These are phyloP conservation scores for Parastagonospora nodorum DNA, from an alignment of 2,329 filamentous ascomycete genomes.

Conservation along the genomic window DNA sequence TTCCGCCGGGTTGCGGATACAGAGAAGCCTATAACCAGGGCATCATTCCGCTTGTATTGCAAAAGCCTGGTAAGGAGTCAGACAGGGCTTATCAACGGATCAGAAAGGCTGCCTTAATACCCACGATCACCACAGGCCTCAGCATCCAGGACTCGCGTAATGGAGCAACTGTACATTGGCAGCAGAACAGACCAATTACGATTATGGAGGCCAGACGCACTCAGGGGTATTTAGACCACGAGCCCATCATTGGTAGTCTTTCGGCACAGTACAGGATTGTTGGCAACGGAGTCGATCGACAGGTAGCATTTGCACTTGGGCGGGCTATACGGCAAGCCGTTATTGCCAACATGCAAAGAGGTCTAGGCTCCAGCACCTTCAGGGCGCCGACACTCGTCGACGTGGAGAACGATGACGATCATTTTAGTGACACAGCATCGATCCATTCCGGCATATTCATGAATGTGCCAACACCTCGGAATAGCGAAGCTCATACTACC, in stretches of 20 bases:
- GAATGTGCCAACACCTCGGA: neutral
- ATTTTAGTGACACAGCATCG: neutral
- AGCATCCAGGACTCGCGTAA: constrained; percentile 60
- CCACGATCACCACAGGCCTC: constrained; percentile 65
- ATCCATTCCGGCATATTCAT: neutral
- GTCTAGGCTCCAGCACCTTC: neutral
- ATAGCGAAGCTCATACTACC: neutral
- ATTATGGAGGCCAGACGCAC: constrained; percentile 71
- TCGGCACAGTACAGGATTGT: constrained; percentile 67
- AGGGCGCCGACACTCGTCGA: neutral
- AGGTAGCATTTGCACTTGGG: constrained; percentile 70
- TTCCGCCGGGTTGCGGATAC: constrained; percentile 48
- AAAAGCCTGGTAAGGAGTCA: constrained; percentile 20
- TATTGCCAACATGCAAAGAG: constrained; percentile 1
- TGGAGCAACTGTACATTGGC: constrained; percentile 68
- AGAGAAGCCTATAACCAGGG: constrained; percentile 41
- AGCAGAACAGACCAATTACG: constrained; percentile 64
- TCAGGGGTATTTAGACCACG: constrained; percentile 72
- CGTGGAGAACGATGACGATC: neutral
- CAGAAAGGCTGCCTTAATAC: constrained; percentile 58
- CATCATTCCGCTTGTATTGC: constrained; percentile 37
- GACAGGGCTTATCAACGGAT: constrained; percentile 58
- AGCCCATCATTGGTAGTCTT: constrained; percentile 67
- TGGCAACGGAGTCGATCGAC: constrained; percentile 77
- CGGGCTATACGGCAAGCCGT: constrained; percentile 53